Evolutionary conservation across 2,329 filamentous ascomycete genomes (phyloP), one percentile per base, ranked within the genome.

Genomic region (Aspergillus sp.): DNA sequence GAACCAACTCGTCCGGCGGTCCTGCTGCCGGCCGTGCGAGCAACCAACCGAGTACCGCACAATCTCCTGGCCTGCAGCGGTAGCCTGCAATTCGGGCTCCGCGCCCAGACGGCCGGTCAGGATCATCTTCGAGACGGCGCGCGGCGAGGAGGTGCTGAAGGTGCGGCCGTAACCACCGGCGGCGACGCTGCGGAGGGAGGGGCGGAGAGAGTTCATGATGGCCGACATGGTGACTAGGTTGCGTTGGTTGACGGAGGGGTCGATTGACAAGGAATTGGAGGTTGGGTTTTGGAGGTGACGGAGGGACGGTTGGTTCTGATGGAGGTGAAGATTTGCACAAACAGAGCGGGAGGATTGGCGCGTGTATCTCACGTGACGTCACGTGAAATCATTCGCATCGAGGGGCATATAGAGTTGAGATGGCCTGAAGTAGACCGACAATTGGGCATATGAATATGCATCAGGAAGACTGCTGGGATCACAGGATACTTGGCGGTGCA

Each of bases 1-100:
- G 77, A 94, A 97, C 86, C 86, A 97, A 75, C 84, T 93, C 29
- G 85, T 87, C 64, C 81, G 78, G 62, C 81, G 76, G 69, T 87
- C 85, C 10, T 91, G 85, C 54, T 71, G 73, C 51, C 75, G 70
- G 9, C 88, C 88, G 49, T 66, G 67, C 66, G 73, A 82, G 59
- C 81, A 86, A 44, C 81, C 90, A 52, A 98, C 73, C 4, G 81
- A 73, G 66, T 94, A 97, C 59, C 79, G 80, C 61, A 97, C 64
- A 48, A 94, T 61, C 53, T 94, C 86, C 53, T 77, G 77, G 48
- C 88, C 88, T 44, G 73, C 83, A 59, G 79, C 78, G 42, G 86
- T 87, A 49, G 81, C 68, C 34, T 78, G 75, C 55, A 89, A 61
- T 75, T 96, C 90, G 48, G 93, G 91, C 45, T 81, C 78, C 58